phyloP scores from a whole-genome alignment of 129 eudicot genomes.

The Daucus carota region DH1_v3.0 NC_030385.2:44059001-44059500 shows the following conservation, averaged over 20 bases:
- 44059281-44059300: background rate
- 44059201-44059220: background rate
- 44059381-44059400: background rate
- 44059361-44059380: background rate
- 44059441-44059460: background rate
- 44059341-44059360: background rate
- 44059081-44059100: background rate
- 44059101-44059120: background rate
- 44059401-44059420: background rate
- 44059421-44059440: background rate
- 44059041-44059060: background rate
- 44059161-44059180: background rate
- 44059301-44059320: background rate
- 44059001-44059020: background rate
- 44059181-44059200: background rate
- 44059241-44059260: background rate
- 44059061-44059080: background rate
- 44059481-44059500: background rate
- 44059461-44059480: background rate
- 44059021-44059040: background rate
- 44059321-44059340: background rate
- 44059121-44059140: background rate
- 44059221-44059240: slow-evolving; percentile 1
- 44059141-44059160: background rate
- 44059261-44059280: background rate